Evolutionary conservation across 768 basidiomycete species (phyloP).

Genomic region (Podaxis sp.): DNA sequence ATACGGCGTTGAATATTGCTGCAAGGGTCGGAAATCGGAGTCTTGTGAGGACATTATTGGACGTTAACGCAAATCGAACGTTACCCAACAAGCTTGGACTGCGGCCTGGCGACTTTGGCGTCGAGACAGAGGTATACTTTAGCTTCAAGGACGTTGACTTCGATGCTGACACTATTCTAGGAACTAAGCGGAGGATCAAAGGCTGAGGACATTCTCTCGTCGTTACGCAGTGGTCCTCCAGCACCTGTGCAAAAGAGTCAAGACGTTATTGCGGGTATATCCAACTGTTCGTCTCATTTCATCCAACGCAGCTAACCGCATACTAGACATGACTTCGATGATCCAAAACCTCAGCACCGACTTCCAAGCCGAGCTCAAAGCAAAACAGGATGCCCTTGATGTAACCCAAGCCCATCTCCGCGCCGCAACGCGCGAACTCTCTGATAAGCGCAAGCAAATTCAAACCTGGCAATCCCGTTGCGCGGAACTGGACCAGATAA

Average conservation of each 20-base stretch:
- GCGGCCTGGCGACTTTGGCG: constrained; percentile 91
- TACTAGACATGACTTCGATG: constrained; percentile 79
- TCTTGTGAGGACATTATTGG: constrained; percentile 81
- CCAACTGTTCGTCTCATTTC: not conserved
- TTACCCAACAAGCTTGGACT: constrained; percentile 92
- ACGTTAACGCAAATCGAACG: constrained; percentile 89
- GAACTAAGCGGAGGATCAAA: constrained; percentile 69
- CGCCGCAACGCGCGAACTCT: constrained; percentile 85
- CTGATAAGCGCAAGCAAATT: constrained; percentile 87
- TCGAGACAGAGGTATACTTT: constrained; percentile 78
- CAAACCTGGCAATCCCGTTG: constrained; percentile 72
- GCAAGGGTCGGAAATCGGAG: constrained; percentile 90
- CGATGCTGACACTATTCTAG: constrained; percentile 31
- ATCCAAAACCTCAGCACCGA: constrained; percentile 77
- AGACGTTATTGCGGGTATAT: constrained; percentile 76
- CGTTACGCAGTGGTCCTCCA: constrained; percentile 70
- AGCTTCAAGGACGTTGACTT: not conserved
- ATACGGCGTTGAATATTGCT: constrained; percentile 94
- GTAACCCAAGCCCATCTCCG: constrained; percentile 85
- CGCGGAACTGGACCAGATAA: constrained; percentile 77
- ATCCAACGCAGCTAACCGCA: not conserved
- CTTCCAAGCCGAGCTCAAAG: constrained; percentile 80
- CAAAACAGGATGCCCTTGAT: constrained; percentile 86
- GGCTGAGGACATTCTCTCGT: constrained; percentile 79
- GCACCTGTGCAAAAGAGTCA: constrained; percentile 85